Conservation (phyloP, 2,329 filamentous ascomycete species). For the Diaporthe longicolla region DNA sequence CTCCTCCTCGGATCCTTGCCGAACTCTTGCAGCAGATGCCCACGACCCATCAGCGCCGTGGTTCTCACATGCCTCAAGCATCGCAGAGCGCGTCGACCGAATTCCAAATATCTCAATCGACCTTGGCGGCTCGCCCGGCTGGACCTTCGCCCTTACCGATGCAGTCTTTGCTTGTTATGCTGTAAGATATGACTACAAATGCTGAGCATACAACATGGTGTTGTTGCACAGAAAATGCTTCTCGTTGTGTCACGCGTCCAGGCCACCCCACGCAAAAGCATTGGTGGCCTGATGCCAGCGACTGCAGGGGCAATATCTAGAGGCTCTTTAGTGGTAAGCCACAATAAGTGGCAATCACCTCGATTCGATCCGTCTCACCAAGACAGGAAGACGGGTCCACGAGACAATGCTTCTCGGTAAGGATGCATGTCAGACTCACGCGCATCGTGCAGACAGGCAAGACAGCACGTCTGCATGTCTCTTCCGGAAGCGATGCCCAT, state of each 20-base stretch:
- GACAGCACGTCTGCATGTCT: not conserved
- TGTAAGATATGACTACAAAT: not conserved
- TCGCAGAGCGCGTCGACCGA: not conserved
- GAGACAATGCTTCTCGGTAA: constrained; percentile 17
- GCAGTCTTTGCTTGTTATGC: not conserved
- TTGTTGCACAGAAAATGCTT: not conserved
- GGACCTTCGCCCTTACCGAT: not conserved
- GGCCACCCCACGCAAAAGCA: not conserved
- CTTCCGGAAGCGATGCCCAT: not conserved
- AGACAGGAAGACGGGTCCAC: constrained; percentile 5
- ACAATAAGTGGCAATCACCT: constrained; percentile 17
- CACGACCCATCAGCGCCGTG: not conserved
- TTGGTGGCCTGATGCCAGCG: constrained; percentile 21
- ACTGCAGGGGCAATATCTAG: constrained; percentile 32
- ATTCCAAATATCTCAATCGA: not conserved
- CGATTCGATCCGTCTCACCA: constrained; percentile 22
- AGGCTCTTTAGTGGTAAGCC: constrained; percentile 20
- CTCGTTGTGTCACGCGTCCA: not conserved
- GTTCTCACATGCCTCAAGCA: not conserved
- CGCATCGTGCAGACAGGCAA: constrained; percentile 10
- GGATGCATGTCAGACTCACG: constrained; percentile 33
- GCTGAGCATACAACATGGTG: constrained; percentile 4
- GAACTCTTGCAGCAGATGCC: not conserved
- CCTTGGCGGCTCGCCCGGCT: not conserved
- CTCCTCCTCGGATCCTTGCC: constrained; percentile 24